Evolutionary conservation across 306 rosid genomes (phyloP).

Genomic region (Inga oerstediana): DNA sequence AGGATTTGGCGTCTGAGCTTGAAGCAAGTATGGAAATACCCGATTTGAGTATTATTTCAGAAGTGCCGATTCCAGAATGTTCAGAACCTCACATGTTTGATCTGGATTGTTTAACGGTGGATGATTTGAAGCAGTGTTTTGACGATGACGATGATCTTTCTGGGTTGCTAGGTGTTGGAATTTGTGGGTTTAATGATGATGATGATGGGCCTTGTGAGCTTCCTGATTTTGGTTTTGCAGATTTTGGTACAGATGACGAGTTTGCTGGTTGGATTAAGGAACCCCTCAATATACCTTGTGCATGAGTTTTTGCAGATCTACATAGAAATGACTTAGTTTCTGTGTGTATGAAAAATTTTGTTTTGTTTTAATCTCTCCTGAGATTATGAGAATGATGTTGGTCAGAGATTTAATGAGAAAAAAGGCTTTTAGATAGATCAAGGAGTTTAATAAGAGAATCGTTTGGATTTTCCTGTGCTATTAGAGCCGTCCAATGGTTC

Average conservation of each 20-base stretch:
- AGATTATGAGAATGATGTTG: too few relatives aligned
- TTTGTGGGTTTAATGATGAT: slow-evolving; percentile 50
- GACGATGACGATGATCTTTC: slow-evolving; percentile 35
- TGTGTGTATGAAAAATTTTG: too few relatives aligned
- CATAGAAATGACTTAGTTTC: too few relatives aligned
- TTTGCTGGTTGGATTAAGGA: slow-evolving; percentile 70
- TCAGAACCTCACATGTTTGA: slow-evolving; percentile 35
- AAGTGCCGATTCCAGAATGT: slow-evolving; percentile 12
- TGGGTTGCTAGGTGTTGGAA: slow-evolving; percentile 45
- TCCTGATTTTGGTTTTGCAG: slow-evolving; percentile 73
- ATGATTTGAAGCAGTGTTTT: slow-evolving; percentile 45
- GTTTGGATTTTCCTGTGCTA: slow-evolving; percentile 76
- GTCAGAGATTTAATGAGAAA: too few relatives aligned
- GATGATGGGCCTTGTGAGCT: slow-evolving; percentile 57
- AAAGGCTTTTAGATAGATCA: background rate
- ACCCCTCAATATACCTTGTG: slow-evolving; percentile 60
- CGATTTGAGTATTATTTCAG: background rate
- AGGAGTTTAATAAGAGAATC: slow-evolving; percentile 9
- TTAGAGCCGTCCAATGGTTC: slow-evolving; percentile 66
- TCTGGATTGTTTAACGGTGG: slow-evolving; percentile 39
- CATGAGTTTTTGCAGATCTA: slow-evolving; percentile 60
- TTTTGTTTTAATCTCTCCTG: too few relatives aligned
- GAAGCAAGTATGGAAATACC: background rate
- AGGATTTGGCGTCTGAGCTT: slow-evolving; percentile 8
- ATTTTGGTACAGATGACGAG: slow-evolving; percentile 54